phyloP scores from a whole-genome alignment of 129 eudicot genomes.

The Centrapalus pauciflorus region DNA sequence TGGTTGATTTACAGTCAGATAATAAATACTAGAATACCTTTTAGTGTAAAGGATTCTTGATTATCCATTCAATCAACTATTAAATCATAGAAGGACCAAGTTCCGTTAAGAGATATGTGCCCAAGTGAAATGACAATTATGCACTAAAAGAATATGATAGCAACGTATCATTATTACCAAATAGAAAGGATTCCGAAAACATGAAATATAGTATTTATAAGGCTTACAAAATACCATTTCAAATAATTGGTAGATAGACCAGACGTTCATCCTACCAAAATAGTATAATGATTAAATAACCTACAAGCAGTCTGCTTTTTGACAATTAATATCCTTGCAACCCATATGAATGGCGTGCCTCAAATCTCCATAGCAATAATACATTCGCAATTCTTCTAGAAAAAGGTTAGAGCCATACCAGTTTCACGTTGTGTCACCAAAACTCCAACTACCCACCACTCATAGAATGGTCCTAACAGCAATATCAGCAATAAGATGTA shows the following conservation, averaged over 20 bases:
- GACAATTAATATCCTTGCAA: constrained; percentile 7
- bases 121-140: no score
- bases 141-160: no score
- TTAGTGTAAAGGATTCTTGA: no score
- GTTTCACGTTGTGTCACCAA: constrained; percentile 41
- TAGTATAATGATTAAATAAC: not conserved
- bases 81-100: no score
- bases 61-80: no score
- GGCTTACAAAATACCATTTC: no score
- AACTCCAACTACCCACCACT: constrained; percentile 41
- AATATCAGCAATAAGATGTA: constrained; percentile 29
- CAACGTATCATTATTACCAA: no score
- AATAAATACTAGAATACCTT: no score
- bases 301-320: constrained; percentile 13
- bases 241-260: not conserved
- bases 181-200: no score
- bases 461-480: constrained; percentile 35
- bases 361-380: constrained; percentile 10
- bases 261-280: constrained; percentile 1
- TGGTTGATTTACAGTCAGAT: no score
- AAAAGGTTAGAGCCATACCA: constrained; percentile 41
- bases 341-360: not conserved
- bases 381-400: constrained; percentile 8
- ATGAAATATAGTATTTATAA: no score
- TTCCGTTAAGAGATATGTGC: no score